Evolutionary conservation across 1,284 basidiomycete species (phyloP), one percentile per base, ranked within the genome.

Genomic region (Phlebopus sp.): DNA sequence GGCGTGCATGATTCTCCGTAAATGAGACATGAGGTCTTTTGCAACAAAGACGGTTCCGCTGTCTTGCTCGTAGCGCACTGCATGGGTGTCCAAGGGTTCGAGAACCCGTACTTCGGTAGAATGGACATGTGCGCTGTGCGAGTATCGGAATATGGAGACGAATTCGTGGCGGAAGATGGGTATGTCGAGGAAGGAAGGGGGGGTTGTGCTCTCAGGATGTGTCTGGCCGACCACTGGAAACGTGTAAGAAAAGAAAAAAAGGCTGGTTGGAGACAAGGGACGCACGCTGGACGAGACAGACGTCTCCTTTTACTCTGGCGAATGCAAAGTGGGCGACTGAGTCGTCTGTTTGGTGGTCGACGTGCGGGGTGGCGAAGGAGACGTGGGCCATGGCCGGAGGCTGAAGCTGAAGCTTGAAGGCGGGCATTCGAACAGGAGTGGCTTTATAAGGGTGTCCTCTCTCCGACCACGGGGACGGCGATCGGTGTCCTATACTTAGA

Each of bases 41-140:
- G 82, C 77, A 38, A 85, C 69, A 60, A 82, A 84, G 23, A 84
- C 81, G 9, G 75, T 81, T 50, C 74, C 82, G 49, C 70, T 78
- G 31, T 84, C 81, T 55, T 79, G 76, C 56, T 86, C 82, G 54
- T 84, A 82, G 21, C 72, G 72, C 38, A 75, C 69, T 41, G 70
- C 62, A 25, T 63, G 63, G 17, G 76, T 75, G 44, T 76, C 73
- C 42, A 84, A 76, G 23, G 68, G 59, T 60, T 82, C 77, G 41
- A 84, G 66, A 53, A 84, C 73, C 54, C 69, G 71, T 23, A 86
- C 69, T 55, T 85, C 79, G 10, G 70, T 54, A 3, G 77, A 75
- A 50, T 77, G 74, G 1, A 81, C 53, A 1, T 71, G 68, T 11
- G 62, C 62, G 37, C 64, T 64, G 53, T 79, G 71, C 2, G 70